Percentiles rank a stretch among this genome's conserved stretches.
Conservation (phyloP, 2,329 filamentous ascomycete species). For the Diplodia intermedia region DNA sequence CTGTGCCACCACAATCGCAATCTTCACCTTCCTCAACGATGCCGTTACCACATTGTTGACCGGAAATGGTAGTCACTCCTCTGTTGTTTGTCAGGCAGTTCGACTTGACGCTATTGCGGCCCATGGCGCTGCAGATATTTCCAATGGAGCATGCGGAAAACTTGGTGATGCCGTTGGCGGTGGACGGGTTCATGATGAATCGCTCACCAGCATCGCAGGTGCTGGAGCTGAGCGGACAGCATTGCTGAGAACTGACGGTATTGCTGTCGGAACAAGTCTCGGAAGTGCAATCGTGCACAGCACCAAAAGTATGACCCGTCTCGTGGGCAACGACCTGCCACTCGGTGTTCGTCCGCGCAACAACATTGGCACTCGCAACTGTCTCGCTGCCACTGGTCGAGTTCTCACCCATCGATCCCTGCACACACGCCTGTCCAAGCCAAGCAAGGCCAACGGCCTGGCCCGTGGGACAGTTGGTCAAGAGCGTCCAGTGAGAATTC, state of each 20-base stretch:
- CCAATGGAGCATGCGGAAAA: conserved; percentile 92
- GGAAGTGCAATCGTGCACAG: conserved; percentile 87
- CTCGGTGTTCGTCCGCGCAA: conserved; percentile 80
- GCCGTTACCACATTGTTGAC: conserved; percentile 90
- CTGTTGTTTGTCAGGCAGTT: conserved; percentile 84
- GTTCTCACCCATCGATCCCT: conserved; percentile 53
- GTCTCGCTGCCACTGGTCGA: conserved; percentile 63
- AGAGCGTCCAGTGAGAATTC: conserved; percentile 92
- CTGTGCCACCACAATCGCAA: conserved; percentile 87
- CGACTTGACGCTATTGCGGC: conserved; percentile 76
- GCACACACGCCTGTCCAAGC: conserved; percentile 84
- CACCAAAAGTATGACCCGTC: conserved; percentile 91
- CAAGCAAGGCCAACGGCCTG: conserved; percentile 90
- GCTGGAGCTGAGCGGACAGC: conserved; percentile 72
- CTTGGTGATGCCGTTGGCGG: conserved; percentile 70
- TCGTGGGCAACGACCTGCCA: conserved; percentile 98
- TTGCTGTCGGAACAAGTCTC: conserved; percentile 70
- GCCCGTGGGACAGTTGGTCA: conserved; percentile 81
- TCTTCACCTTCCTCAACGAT: conserved; percentile 95
- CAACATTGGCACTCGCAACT: conserved; percentile 86
- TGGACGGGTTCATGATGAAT: conserved; percentile 97
- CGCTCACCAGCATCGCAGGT: conserved; percentile 77
- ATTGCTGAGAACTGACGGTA: conserved; percentile 67
- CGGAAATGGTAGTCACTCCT: conserved; percentile 79
- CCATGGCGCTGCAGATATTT: conserved; percentile 89